Evolutionary conservation across 768 basidiomycete species (phyloP).

Genomic region (Sporobolomyces roseus): DNA sequence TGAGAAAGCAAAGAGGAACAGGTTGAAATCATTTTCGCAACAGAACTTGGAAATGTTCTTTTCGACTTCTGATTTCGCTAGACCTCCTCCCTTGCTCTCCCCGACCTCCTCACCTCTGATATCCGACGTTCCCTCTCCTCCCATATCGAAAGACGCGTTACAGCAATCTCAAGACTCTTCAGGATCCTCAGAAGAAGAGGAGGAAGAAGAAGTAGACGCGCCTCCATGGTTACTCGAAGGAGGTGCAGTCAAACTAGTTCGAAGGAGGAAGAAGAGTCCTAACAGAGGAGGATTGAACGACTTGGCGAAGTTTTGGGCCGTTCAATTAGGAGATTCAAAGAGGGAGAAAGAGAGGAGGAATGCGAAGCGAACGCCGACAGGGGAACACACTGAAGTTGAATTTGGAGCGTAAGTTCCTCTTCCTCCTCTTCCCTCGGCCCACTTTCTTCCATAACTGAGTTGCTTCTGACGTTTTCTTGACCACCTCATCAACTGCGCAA

Average conservation of each 20-base stretch:
- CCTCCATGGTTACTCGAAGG: too few species aligned
- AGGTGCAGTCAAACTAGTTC: slow-evolving; percentile 11
- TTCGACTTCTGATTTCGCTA: slow-evolving; percentile 2
- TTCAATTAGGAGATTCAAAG: not conserved
- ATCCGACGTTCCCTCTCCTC: too few species aligned
- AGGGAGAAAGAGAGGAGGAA: not conserved
- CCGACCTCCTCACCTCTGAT: too few species aligned
- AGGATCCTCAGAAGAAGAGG: slow-evolving; percentile 3
- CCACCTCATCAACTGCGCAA: not conserved
- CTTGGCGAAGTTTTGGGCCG: slow-evolving; percentile 4
- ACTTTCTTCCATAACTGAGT: not conserved
- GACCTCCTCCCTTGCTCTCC: not conserved
- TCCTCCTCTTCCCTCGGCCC: not conserved
- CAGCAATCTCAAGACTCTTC: not conserved
- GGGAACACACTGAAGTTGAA: not conserved
- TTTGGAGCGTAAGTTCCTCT: not conserved
- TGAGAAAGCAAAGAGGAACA: too few species aligned
- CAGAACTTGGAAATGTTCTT: not conserved
- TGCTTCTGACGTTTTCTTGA: not conserved
- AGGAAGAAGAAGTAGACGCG: slow-evolving; percentile 6
- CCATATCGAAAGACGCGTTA: slow-evolving; percentile 7
- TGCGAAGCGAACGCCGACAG: not conserved
- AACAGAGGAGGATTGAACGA: slow-evolving; percentile 2
- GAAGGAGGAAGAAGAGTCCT: slow-evolving; percentile 19
- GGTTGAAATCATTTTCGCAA: too few species aligned